phyloP scores from a whole-genome alignment of 2,329 filamentous ascomycete genomes.

The Pseudocercospora ulei region DNA sequence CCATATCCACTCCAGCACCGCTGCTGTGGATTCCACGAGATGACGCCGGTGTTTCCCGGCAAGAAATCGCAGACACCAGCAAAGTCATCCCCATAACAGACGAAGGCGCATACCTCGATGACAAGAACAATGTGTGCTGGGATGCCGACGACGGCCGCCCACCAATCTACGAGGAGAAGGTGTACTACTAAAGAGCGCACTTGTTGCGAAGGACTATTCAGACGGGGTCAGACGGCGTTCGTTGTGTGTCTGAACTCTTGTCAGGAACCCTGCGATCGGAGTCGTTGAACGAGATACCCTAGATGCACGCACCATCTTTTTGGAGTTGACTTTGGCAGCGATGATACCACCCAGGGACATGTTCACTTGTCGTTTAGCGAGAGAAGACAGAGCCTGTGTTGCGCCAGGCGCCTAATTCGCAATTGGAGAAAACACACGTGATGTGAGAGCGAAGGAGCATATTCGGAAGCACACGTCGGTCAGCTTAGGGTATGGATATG shows the following conservation, averaged over 20 bases:
- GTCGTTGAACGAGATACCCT: constrained; percentile 12
- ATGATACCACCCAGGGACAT: constrained; percentile 10
- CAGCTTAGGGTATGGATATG: not conserved
- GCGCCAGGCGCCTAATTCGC: no score
- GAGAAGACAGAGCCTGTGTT: no score
- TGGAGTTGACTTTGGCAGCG: constrained; percentile 1
- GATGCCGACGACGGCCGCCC: constrained; percentile 48
- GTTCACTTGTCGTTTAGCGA: constrained; percentile 1
- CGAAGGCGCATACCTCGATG: constrained; percentile 59
- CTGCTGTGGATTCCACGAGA: constrained; percentile 81
- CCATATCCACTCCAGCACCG: constrained; percentile 53
- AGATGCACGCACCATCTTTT: not conserved
- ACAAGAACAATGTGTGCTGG: constrained; percentile 58
- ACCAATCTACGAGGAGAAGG: constrained; percentile 51
- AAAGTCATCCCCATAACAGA: constrained; percentile 71
- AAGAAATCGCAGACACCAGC: constrained; percentile 64
- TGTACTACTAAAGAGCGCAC: constrained; percentile 39
- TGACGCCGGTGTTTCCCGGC: constrained; percentile 59
- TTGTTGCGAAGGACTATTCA: not conserved
- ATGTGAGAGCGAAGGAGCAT: not conserved
- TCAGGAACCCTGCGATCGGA: not conserved
- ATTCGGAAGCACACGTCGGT: not conserved
- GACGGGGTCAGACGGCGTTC: not conserved
- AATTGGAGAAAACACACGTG: constrained; percentile 1
- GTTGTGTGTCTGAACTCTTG: not conserved